A percentile compares a stretch with the other conserved stretches of the same genome.
Evolutionary conservation across 371 early-diverging fungal genomes (phyloP).

Genomic region (Apophysomyces variabilis): DNA sequence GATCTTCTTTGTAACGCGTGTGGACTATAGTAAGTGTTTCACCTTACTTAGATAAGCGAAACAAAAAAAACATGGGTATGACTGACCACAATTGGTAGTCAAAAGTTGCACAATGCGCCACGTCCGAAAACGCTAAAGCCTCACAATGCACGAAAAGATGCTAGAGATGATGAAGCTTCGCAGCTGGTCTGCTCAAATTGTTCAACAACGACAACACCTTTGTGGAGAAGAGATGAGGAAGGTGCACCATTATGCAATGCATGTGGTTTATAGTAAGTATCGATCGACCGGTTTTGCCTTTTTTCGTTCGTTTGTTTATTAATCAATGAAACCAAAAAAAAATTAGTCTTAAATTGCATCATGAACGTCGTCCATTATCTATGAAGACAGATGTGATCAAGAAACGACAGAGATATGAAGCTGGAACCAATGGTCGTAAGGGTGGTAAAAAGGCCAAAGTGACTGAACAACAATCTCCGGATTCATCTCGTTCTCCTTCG

Average conservation of each 20-base stretch:
- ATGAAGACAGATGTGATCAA: slow-evolving; percentile 84
- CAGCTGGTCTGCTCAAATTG: slow-evolving; percentile 81
- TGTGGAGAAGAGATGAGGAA: slow-evolving; percentile 92
- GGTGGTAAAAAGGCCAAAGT: slow-evolving; percentile 20
- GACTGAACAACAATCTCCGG: background rate
- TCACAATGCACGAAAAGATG: background rate
- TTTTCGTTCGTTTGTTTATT: too few species aligned
- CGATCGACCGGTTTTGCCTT: background rate
- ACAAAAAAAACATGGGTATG: too few species aligned
- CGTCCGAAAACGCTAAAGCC: slow-evolving; percentile 62
- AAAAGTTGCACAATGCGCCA: slow-evolving; percentile 94
- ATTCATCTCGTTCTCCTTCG: slow-evolving; percentile 1
- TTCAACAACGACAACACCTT: slow-evolving; percentile 86
- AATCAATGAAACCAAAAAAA: background rate
- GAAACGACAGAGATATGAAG: slow-evolving; percentile 76
- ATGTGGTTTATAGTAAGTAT: slow-evolving; percentile 90
- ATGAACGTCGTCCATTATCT: slow-evolving; percentile 73
- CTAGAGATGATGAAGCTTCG: slow-evolving; percentile 8
- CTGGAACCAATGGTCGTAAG: slow-evolving; percentile 19
- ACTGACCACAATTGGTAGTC: slow-evolving; percentile 16
- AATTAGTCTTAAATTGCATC: slow-evolving; percentile 78
- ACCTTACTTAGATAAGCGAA: too few species aligned
- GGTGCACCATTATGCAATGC: slow-evolving; percentile 94
- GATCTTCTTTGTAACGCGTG: slow-evolving; percentile 92
- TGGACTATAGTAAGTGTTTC: slow-evolving; percentile 70